Conservation (phyloP, 106 monocot species). For the Dendrobium chrysotoxum region DNA sequence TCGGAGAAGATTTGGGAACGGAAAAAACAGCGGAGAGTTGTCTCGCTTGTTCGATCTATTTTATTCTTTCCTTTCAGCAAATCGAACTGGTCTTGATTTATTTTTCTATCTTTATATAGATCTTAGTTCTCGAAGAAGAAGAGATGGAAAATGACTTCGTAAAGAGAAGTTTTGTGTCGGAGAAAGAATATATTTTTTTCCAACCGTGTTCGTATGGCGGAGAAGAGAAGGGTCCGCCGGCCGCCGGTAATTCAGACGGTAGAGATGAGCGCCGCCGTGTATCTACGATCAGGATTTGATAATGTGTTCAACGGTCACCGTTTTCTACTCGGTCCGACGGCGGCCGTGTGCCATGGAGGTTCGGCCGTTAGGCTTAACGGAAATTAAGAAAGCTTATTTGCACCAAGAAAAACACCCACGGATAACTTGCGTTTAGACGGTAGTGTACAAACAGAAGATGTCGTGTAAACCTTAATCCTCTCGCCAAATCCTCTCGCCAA, state of each 20-base stretch:
- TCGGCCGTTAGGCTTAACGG: neutral
- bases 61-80: neutral
- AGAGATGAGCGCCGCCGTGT: neutral
- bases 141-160: neutral
- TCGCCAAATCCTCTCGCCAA: no score
- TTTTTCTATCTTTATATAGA: neutral
- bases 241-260: conserved; percentile 1
- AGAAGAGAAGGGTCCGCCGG: neutral
- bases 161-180: neutral
- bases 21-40: neutral
- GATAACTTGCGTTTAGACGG: no score
- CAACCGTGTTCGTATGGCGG: neutral
- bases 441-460: no score
- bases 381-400: neutral
- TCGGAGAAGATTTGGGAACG: neutral
- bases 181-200: neutral
- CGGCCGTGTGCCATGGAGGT: no score
- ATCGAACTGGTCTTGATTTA: neutral
- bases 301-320: conserved; percentile 15
- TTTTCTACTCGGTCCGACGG: neutral
- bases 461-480: no score
- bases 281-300: neutral
- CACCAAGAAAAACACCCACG: no score
- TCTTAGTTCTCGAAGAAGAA: neutral
- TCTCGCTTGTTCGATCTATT: neutral